These are phyloP conservation scores for Aureobasidium sp. DNA, from an alignment of 2,329 filamentous ascomycete species.

Conservation along the genomic window DNA sequence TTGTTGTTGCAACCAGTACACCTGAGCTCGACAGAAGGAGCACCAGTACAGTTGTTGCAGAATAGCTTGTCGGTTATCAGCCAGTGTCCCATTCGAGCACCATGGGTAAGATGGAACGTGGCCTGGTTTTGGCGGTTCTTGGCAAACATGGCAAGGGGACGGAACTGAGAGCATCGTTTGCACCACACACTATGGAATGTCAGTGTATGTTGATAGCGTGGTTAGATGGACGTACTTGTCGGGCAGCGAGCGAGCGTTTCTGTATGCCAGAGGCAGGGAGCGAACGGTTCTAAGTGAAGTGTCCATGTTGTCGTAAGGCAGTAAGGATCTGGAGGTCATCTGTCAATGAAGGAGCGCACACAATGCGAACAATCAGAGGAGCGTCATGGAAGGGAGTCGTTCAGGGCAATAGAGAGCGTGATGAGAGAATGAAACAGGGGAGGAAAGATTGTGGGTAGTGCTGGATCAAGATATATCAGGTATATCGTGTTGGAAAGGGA, in stretches of 20 bases:
- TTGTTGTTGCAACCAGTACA: conserved; percentile 1
- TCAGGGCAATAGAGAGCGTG: neutral
- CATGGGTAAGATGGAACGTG: neutral
- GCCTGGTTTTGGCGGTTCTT: neutral
- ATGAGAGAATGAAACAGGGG: neutral
- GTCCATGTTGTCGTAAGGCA: neutral
- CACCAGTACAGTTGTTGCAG: conserved; percentile 1
- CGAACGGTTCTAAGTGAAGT: neutral
- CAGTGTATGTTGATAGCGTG: neutral
- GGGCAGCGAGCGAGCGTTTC: neutral
- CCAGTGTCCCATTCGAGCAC: neutral
- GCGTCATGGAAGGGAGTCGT: neutral
- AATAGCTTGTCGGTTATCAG: neutral
- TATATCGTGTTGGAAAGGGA: neutral
- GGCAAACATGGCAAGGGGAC: neutral
- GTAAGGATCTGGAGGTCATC: neutral
- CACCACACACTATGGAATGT: neutral
- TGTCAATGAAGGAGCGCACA: neutral
- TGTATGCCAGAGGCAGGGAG: neutral
- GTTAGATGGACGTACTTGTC: neutral
- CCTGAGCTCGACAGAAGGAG: neutral
- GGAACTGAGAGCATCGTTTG: neutral
- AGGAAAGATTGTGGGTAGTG: neutral
- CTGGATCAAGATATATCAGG: neutral
- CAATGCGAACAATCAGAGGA: neutral